Evolutionary conservation across 345 rosid species (phyloP).

Genomic region (Sisymbrium irio): DNA sequence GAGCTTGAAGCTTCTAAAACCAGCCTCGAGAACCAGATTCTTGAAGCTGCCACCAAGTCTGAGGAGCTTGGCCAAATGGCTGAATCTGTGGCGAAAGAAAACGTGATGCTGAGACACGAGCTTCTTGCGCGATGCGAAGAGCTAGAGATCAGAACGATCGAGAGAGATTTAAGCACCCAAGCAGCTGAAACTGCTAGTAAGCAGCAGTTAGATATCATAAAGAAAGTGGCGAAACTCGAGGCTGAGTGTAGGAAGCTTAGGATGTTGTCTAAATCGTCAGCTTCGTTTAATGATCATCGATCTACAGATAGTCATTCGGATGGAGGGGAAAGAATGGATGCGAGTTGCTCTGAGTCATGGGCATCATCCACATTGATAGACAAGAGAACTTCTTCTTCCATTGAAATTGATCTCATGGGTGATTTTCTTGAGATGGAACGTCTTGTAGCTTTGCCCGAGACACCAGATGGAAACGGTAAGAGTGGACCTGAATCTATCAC

Average conservation of each 20-base stretch:
- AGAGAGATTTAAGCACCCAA: constrained; percentile 77
- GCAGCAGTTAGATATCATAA: constrained; percentile 79
- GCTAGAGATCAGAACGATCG: constrained; percentile 68
- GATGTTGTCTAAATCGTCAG: constrained; percentile 40
- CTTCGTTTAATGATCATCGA: constrained; percentile 43
- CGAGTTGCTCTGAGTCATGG: constrained; percentile 52
- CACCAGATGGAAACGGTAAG: constrained; percentile 30
- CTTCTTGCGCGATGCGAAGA: constrained; percentile 65
- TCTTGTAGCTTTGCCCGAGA: constrained; percentile 70
- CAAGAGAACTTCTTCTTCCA: constrained; percentile 40
- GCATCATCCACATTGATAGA: constrained; percentile 51
- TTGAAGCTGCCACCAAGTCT: constrained; percentile 35
- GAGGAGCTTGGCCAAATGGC: constrained; percentile 45
- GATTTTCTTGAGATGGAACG: constrained; percentile 98
- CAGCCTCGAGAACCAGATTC: constrained; percentile 52
- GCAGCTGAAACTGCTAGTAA: constrained; percentile 93
- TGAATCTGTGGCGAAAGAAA: constrained; percentile 59
- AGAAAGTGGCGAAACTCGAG: constrained; percentile 88
- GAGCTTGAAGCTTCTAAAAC: constrained; percentile 58
- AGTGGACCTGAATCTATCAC: constrained; percentile 38
- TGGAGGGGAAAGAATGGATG: constrained; percentile 56
- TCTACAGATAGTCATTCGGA: constrained; percentile 72
- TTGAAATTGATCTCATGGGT: constrained; percentile 77
- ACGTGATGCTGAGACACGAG: constrained; percentile 54
- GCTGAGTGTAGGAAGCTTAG: constrained; percentile 83